These are phyloP conservation scores for Margaritispora aquatica DNA, from an alignment of 495 filamentous ascomycete genomes.

Conservation along the genomic window DNA sequence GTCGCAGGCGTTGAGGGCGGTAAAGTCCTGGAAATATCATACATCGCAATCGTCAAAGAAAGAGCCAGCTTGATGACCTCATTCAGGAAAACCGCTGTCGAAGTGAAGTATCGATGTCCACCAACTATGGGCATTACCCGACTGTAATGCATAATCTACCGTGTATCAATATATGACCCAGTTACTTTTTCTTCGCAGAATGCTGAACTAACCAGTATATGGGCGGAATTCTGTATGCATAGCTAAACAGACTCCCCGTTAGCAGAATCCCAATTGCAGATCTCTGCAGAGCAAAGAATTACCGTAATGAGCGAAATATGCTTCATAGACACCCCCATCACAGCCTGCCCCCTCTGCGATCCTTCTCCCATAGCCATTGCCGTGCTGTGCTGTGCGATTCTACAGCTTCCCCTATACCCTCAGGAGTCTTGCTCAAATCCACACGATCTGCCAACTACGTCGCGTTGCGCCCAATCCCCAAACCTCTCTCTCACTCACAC, in stretches of 20 bases:
- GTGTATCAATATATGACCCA: conserved; percentile 2
- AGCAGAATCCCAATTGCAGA: conserved; percentile 5
- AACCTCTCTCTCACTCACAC: too few species aligned
- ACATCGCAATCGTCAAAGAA: conserved; percentile 77
- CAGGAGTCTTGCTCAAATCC: background rate
- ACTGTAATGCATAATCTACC: conserved; percentile 77
- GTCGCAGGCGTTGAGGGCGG: conserved; percentile 72
- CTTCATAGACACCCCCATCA: conserved; percentile 67
- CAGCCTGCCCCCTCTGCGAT: conserved; percentile 25
- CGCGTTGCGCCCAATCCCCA: background rate
- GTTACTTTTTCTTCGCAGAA: background rate
- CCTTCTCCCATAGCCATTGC: conserved; percentile 17
- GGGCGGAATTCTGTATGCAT: conserved; percentile 70
- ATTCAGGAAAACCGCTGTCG: conserved; percentile 90
- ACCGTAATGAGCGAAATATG: conserved; percentile 74
- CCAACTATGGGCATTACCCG: conserved; percentile 78
- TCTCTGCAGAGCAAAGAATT: conserved; percentile 24
- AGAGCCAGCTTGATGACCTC: conserved; percentile 88
- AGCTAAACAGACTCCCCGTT: conserved; percentile 52
- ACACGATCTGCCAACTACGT: background rate
- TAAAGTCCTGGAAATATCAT: conserved; percentile 72
- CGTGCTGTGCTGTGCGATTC: too few species aligned
- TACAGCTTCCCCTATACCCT: background rate
- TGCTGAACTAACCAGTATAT: conserved; percentile 56
- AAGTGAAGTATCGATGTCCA: conserved; percentile 84